phyloP scores from a whole-genome alignment of 2,329 filamentous ascomycete genomes.

The Fusarium metavorans region DNA sequence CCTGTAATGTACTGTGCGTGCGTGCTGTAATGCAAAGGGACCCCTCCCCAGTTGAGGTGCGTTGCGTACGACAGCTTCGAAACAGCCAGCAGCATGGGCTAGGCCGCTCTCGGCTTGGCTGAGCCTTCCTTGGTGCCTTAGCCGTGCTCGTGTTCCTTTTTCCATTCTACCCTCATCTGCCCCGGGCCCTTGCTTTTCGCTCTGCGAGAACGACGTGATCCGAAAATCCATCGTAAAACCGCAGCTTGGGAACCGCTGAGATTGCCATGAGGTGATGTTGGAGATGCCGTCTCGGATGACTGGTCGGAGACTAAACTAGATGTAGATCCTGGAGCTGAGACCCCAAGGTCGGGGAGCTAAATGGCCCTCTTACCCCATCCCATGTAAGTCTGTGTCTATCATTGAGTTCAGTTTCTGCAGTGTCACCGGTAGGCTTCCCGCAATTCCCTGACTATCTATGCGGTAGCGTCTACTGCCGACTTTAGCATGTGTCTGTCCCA shows the following conservation, averaged over 20 bases:
- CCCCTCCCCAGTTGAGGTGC: background rate
- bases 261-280: conserved; percentile 1
- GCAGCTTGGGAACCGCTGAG: background rate
- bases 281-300: background rate
- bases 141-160: conserved; percentile 1
- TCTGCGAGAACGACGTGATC: background rate
- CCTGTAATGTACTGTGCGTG: conserved; percentile 2
- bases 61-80: background rate
- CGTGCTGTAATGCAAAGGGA: background rate
- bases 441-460: background rate
- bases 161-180: background rate
- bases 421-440: background rate
- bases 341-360: background rate
- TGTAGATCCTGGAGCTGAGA: background rate
- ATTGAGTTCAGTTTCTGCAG: background rate
- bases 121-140: conserved; percentile 5
- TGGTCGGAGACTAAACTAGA: background rate
- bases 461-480: background rate
- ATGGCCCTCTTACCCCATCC: background rate
- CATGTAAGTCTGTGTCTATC: background rate
- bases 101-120: conserved; percentile 8
- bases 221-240: background rate
- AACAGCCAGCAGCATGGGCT: conserved; percentile 9
- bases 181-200: background rate
- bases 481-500: background rate